phyloP scores from a whole-genome alignment of 257 asterid species.

The Handroanthus guayacan region DNA sequence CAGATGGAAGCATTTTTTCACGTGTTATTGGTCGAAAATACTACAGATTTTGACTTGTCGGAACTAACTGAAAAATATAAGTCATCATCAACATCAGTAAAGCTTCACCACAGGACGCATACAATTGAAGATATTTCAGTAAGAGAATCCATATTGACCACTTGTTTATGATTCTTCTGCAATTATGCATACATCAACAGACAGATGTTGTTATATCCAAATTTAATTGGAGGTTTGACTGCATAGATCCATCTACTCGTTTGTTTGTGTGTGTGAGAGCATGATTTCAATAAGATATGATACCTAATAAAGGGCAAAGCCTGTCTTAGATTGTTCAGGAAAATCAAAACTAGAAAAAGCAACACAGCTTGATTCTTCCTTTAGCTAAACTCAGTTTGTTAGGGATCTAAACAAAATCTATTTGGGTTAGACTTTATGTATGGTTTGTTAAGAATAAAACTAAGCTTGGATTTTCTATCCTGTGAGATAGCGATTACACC shows the following conservation, averaged over 20 bases:
- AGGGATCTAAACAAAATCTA: background rate
- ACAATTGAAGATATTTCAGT: background rate
- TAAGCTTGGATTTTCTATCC: background rate
- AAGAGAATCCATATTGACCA: constrained; percentile 21
- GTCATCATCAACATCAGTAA: constrained; percentile 5
- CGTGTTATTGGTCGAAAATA: constrained; percentile 11
- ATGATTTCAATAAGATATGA: background rate
- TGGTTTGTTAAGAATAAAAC: background rate
- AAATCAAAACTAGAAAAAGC: too few species aligned
- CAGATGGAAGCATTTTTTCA: background rate
- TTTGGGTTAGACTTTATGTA: background rate
- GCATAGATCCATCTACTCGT: background rate
- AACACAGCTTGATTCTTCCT: background rate
- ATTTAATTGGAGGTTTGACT: background rate
- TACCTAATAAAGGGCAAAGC: too few species aligned
- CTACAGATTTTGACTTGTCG: background rate
- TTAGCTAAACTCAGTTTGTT: background rate
- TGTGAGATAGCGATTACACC: too few species aligned
- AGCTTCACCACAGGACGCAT: background rate
- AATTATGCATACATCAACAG: constrained; percentile 5
- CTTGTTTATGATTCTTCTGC: constrained; percentile 20
- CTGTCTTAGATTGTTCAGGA: too few species aligned
- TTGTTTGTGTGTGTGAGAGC: background rate
- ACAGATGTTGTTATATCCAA: background rate
- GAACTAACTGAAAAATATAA: constrained; percentile 12